Evolutionary conservation across 2,329 filamentous ascomycete species (phyloP).

Genomic region (Tolypocladium tropicale): DNA sequence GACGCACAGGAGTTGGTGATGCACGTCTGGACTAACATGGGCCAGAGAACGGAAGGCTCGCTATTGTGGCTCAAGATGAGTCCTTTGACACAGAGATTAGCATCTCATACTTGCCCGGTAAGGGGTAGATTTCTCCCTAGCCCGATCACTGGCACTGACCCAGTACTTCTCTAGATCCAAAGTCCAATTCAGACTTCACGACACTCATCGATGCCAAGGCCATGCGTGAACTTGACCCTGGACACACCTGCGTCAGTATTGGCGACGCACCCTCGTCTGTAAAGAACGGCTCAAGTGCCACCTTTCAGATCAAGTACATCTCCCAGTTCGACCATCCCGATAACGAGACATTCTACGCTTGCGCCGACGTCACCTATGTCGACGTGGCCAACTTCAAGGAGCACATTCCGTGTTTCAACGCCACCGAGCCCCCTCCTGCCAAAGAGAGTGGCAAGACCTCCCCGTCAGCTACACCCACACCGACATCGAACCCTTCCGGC

Average conservation of each 20-base stretch:
- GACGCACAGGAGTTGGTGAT: no score
- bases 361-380: slow-evolving; percentile 36
- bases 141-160: background rate
- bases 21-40: background rate
- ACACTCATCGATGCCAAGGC: slow-evolving; percentile 24
- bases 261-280: slow-evolving; percentile 21
- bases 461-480: slow-evolving; percentile 4
- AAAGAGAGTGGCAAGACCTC: slow-evolving; percentile 7
- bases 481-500: slow-evolving; percentile 12
- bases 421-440: slow-evolving; percentile 16
- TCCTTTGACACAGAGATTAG: slow-evolving; percentile 43
- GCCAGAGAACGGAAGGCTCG: slow-evolving; percentile 42
- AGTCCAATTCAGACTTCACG: slow-evolving; percentile 27
- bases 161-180: slow-evolving; percentile 20
- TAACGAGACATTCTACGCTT: slow-evolving; percentile 37
- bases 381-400: slow-evolving; percentile 20
- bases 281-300: slow-evolving; percentile 32
- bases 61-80: slow-evolving; percentile 46
- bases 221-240: slow-evolving; percentile 28
- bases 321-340: slow-evolving; percentile 31
- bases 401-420: slow-evolving; percentile 32
- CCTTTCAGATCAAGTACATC: slow-evolving; percentile 37
- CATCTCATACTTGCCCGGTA: slow-evolving; percentile 42
- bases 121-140: background rate
- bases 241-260: slow-evolving; percentile 34